Base-by-base conservation (phyloP, 2,329 filamentous ascomycete genomes). In the Apiospora kogelbergensis region DNA sequence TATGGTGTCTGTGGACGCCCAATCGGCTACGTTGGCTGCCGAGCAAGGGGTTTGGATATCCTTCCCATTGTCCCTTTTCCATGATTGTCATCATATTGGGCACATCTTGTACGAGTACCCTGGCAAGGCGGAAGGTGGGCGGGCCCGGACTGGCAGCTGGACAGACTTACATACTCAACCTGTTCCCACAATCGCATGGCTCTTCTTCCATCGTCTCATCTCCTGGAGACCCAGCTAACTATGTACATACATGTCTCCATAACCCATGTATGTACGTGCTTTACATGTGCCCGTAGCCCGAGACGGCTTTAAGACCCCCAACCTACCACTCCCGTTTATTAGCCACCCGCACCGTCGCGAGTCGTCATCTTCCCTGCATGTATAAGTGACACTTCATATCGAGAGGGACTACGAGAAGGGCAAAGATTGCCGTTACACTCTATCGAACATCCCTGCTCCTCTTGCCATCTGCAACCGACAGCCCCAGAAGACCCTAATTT, bases 341-440 rank as follows among this genome's bases (percentile, higher is more conserved):
- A 68, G 72, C 73, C 73, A 73, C 71, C 73, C 69, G 75, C 73
- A 74, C 72, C 74, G 73, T 72, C 73, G 73, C 72, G 70, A 73
- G 71, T 75, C 71, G 73, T 73, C 73, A 73, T 76, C 74, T 76
- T 75, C 75, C 76, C 73, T 60, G 53, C 53, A 37, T 76, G 75
- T 72, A 73, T 72, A 74, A 71, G 73, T 75, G 68, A 69, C 69
- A 37, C 69, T 71, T 74, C 74, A 75, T 76, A 74, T 72, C 72
- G 73, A 74, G 74, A 71, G 72, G 75, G 76, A 73, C 76, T 76
- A 73, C 66, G 70, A 70, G 67, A 77, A 76, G 71, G 76, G 76
- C 65, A 78, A 78, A 74, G 74, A 77, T 77, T 77, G 72, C 74
- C 76, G 76, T 74, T 76, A 75, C 76, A 75, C 75, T 72, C 69